Percentiles rank a stretch among this genome's conserved stretches.
Conservation (phyloP, 1,284 basidiomycete species). For the Pisolithus thermaeus region DNA sequence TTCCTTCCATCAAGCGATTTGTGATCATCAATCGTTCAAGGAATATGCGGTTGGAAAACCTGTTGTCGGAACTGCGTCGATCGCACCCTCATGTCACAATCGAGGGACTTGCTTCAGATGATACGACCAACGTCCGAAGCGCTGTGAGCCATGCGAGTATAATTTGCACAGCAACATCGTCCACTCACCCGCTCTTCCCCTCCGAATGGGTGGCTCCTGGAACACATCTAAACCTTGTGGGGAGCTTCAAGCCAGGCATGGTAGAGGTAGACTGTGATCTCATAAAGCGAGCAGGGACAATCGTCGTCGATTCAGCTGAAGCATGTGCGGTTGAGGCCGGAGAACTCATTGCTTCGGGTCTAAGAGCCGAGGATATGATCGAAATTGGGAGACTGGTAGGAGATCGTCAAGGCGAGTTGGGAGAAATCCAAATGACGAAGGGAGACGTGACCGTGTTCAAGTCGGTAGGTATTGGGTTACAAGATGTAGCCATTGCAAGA, state of each 20-base stretch:
- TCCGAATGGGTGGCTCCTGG: constrained; percentile 54
- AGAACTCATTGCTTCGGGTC: constrained; percentile 57
- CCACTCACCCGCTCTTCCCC: constrained; percentile 65
- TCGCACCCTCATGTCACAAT: constrained; percentile 38
- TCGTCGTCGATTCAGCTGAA: constrained; percentile 69
- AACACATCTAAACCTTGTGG: constrained; percentile 71
- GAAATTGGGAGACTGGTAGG: constrained; percentile 61
- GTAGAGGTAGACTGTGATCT: constrained; percentile 63
- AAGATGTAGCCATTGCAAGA: constrained; percentile 65
- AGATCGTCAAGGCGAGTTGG: constrained; percentile 21
- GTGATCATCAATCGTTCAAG: constrained; percentile 60
- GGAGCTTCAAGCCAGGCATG: constrained; percentile 82
- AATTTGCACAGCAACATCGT: constrained; percentile 75
- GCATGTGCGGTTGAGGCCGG: constrained; percentile 74
- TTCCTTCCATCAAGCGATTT: constrained; percentile 48
- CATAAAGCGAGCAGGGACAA: constrained; percentile 41
- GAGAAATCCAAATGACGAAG: constrained; percentile 24
- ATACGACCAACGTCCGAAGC: constrained; percentile 12
- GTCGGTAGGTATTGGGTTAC: constrained; percentile 71
- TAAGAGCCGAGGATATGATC: constrained; percentile 34
- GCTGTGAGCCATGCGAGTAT: constrained; percentile 43
- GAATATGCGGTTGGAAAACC: constrained; percentile 44
- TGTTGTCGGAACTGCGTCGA: constrained; percentile 37
- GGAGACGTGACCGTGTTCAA: constrained; percentile 67
- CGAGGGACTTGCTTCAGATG: constrained; percentile 13